Conservation (phyloP, 1,284 basidiomycete species). For the Austropuccinia psidii region DNA sequence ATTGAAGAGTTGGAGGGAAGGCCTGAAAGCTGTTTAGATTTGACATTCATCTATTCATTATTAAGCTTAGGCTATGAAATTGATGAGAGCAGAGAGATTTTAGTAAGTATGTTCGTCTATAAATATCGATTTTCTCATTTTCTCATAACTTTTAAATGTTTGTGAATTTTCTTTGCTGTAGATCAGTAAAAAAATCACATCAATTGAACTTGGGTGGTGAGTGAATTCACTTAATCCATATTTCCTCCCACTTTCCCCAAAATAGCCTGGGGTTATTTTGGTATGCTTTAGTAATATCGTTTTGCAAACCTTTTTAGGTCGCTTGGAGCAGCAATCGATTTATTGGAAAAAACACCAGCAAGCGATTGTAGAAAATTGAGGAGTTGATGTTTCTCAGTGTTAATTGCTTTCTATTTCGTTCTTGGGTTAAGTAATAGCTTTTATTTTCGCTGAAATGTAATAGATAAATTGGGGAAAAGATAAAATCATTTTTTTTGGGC, state of each 20-base stretch:
- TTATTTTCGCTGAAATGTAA: too few species aligned
- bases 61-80: constrained; percentile 57
- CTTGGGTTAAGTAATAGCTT: too few species aligned
- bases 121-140: not conserved
- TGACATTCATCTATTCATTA: constrained; percentile 89
- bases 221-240: constrained; percentile 74
- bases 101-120: not conserved
- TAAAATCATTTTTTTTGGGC: too few species aligned
- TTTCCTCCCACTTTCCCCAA: constrained; percentile 41
- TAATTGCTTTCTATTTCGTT: too few species aligned
- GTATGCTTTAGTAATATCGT: not conserved
- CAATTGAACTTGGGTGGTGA: constrained; percentile 92
- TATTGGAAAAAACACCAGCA: constrained; percentile 24
- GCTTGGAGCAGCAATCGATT: constrained; percentile 39
- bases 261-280: not conserved
- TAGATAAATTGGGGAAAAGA: too few species aligned
- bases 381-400: too few species aligned
- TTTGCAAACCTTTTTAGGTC: constrained; percentile 27
- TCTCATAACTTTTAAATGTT: constrained; percentile 43
- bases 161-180: constrained; percentile 73
- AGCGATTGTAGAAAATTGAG: not conserved
- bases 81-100: constrained; percentile 8
- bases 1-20: constrained; percentile 70
- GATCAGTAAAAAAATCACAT: constrained; percentile 79
- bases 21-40: constrained; percentile 89